Evolutionary conservation across 106 monocot genomes (phyloP), one percentile per base, ranked within the genome.

Genomic region (Posidonia australis): DNA sequence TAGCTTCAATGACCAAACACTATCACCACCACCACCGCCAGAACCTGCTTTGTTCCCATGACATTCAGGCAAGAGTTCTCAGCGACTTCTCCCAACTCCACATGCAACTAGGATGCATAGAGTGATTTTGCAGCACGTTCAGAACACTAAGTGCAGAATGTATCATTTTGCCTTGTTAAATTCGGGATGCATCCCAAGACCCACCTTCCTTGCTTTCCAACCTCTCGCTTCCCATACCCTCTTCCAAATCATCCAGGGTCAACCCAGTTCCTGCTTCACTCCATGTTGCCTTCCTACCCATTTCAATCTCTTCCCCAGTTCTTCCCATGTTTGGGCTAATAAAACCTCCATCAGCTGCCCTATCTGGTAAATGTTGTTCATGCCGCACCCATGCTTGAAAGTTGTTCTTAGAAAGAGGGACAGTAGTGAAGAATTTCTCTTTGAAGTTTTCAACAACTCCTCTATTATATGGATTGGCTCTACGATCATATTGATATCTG

Each of bases 241-340:
- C 62, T 59, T 89, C 84, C 13, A 79, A 49, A 57, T 88, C 81
- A 20, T 59, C 51, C 7, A 65, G 32, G 16, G 67, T 58, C 29
- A 64, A 70, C n/a, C 60, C 68, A 0, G 64, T 58, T 16, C 71
- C 62, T 22, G 71, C 75, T 58, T 80, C 86, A 55, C 77, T 80
- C 84, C 92, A 92, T 41, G 72, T 76, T 3, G 89, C 78, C 69
- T 89, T 93, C 45, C 85, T 82, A 20, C 85, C 93, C 54, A 80
- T 54, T 52, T 89, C 89, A 24, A 93, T 58, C 51, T 89, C 93
- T 62, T 74, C 77, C 4, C 62, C 71, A 14, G 54, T 51, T 67
- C 76, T 86, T 5, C 85, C 86, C 86, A 93, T 83, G 74, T 81
- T 83, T 23, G 85, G 88, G 57, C 93, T 88, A 66, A 93, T 77